Base-by-base conservation (phyloP, 1,139 yeast species). In the Pichia sp. region DNA sequence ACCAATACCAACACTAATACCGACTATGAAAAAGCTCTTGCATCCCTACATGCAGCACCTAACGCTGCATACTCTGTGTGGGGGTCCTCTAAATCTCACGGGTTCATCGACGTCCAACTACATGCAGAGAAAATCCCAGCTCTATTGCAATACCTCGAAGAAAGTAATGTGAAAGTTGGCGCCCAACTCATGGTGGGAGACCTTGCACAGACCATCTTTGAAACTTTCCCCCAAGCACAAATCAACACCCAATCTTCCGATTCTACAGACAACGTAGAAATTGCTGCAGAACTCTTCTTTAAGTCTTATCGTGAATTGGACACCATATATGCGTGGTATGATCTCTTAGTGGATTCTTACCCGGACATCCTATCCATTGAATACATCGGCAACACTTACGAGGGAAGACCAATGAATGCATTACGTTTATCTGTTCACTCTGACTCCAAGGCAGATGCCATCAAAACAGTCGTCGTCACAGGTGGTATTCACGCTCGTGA, bases 401-500 rank as follows among this genome's bases (percentile, higher is more conserved):
- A 86, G 58, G 83, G 84, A 14, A 67, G 91, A 38, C 76, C 76
- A 19, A 67, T 78, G 51, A 74, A 72, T 35, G 83, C 83, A 0
- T 60, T 85, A 22, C 84, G 83, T 50, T 56, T 85, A 22, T 64
- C 76, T 3, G 67, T 72, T 3, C 72, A 71, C 24, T 53, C 47
- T 29, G 46, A 54, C 12, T 52, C 52, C 22, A 58, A 58, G 11
- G 16, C 23, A n/a, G 35, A 33, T 14, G 66, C 68, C 23, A 70
- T 74, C 50, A 78, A 76, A 52, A 82, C 93, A 1, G 69, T 87
- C 33, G 82, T 86, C 1, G 66, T 87, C 12, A 76, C 91, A 1
- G 88, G 91, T 16, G 96, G 95, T 1, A 69, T 81, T 2, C 96
- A 87, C 58, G 93, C 95, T 0, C 69, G 96, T 33, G 96, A 87